Evolutionary conservation across 2,329 filamentous ascomycete species (phyloP).

Genomic region (Aspergillus proliferans): DNA sequence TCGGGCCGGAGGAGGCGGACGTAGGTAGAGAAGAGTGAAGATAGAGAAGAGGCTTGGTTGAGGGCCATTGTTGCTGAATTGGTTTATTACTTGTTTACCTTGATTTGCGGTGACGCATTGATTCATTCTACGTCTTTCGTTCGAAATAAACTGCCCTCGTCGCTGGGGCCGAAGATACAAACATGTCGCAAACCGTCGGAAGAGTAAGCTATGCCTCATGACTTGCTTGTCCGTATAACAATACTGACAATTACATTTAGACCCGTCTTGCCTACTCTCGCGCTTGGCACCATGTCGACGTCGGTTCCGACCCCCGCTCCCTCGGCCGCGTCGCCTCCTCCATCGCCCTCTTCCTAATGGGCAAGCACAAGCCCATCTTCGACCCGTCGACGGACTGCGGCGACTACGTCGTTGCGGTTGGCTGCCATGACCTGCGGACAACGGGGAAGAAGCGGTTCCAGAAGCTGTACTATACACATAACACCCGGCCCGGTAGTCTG

Average conservation of each 20-base stretch:
- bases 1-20: background rate
- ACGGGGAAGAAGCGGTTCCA: constrained; percentile 90
- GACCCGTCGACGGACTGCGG: constrained; percentile 97
- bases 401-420: constrained; percentile 93
- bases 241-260: constrained; percentile 41
- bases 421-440: constrained; percentile 77
- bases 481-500: constrained; percentile 79
- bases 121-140: background rate
- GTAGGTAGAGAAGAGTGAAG: no score
- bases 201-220: constrained; percentile 26
- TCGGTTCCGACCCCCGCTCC: constrained; percentile 64
- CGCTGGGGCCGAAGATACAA: constrained; percentile 4
- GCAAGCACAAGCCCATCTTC: constrained; percentile 98
- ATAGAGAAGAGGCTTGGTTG: no score
- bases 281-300: constrained; percentile 86
- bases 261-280: constrained; percentile 94
- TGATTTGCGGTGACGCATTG: background rate
- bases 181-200: constrained; percentile 42
- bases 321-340: constrained; percentile 82
- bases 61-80: no score
- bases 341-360: constrained; percentile 86
- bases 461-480: constrained; percentile 95
- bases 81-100: no score
- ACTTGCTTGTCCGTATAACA: background rate
- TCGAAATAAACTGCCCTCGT: background rate